These are phyloP conservation scores for Stagonosporopsis rhizophila DNA, from an alignment of 2,329 filamentous ascomycete genomes.

Conservation along the genomic window DNA sequence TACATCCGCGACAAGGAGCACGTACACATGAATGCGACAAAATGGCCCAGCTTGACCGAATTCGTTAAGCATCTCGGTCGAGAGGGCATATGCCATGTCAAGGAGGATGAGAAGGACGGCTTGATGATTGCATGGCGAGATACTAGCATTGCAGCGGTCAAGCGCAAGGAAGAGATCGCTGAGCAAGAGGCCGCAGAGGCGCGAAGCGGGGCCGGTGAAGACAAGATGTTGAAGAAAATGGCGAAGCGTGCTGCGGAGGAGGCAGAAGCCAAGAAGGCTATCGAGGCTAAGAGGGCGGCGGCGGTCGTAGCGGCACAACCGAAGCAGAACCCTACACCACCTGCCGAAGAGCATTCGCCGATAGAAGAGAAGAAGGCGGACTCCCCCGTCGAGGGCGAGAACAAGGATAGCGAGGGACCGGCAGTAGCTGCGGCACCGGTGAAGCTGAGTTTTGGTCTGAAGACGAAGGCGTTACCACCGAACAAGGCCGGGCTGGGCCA, in stretches of 20 bases:
- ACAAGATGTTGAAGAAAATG: slow-evolving; percentile 82
- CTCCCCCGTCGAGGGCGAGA: slow-evolving; percentile 75
- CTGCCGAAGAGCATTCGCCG: slow-evolving; percentile 40
- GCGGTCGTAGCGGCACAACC: slow-evolving; percentile 43
- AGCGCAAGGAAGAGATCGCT: slow-evolving; percentile 78
- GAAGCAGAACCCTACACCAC: slow-evolving; percentile 48
- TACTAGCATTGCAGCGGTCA: slow-evolving; percentile 83
- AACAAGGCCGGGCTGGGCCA: slow-evolving; percentile 39
- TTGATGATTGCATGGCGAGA: slow-evolving; percentile 91
- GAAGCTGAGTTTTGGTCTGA: slow-evolving; percentile 45
- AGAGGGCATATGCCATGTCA: slow-evolving; percentile 84
- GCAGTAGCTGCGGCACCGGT: slow-evolving; percentile 36
- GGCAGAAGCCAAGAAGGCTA: slow-evolving; percentile 49
- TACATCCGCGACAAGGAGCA: slow-evolving; percentile 78
- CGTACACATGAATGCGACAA: slow-evolving; percentile 91
- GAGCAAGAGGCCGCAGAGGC: slow-evolving; percentile 87
- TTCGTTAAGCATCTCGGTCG: slow-evolving; percentile 86
- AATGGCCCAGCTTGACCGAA: slow-evolving; percentile 86
- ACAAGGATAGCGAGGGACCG: slow-evolving; percentile 61
- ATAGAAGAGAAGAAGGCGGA: slow-evolving; percentile 46
- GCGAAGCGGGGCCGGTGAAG: slow-evolving; percentile 88
- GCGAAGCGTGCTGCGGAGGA: slow-evolving; percentile 75
- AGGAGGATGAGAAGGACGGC: slow-evolving; percentile 85
- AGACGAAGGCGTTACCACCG: slow-evolving; percentile 35
- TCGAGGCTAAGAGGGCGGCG: slow-evolving; percentile 54